These are phyloP conservation scores for Puya raimondii DNA, from an alignment of 176 grass and related monocot species.

Conservation along the genomic window DNA sequence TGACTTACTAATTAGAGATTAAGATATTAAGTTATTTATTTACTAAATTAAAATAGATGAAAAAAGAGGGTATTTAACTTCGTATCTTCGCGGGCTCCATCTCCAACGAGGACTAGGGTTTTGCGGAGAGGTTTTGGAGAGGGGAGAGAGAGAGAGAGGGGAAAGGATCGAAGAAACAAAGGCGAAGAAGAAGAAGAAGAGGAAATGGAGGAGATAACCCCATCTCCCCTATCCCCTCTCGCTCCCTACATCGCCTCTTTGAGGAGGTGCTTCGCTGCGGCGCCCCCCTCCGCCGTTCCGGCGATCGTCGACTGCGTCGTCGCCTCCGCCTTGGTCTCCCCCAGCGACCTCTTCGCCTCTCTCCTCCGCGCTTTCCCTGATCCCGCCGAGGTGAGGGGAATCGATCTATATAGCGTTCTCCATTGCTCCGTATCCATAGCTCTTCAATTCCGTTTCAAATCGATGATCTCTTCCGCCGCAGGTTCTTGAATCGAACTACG, in stretches of 20 bases:
- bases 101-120: constrained; percentile 20
- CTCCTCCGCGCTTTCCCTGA: constrained; percentile 46
- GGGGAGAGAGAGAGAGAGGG: too few species aligned
- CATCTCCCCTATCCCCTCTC: constrained; percentile 11
- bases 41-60: too few species aligned
- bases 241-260: constrained; percentile 37
- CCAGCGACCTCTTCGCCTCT: constrained; percentile 49
- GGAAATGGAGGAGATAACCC: constrained; percentile 1
- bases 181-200: too few species aligned
- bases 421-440: background rate
- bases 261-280: constrained; percentile 41
- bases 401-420: background rate
- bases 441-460: too few species aligned
- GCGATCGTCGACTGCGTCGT: constrained; percentile 75
- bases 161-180: too few species aligned
- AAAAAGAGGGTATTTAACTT: too few species aligned
- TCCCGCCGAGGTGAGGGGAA: constrained; percentile 23
- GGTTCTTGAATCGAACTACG: constrained; percentile 20
- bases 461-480: too few species aligned
- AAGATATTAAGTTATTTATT: too few species aligned
- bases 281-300: constrained; percentile 38
- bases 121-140: background rate
- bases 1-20: too few species aligned
- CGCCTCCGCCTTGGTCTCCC: constrained; percentile 37
- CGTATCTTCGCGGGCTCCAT: too few species aligned